Percentiles rank a stretch among this genome's conserved stretches.
phyloP scores from a whole-genome alignment of 352 stramenopile species.

The Phytophthora idaei region DNA sequence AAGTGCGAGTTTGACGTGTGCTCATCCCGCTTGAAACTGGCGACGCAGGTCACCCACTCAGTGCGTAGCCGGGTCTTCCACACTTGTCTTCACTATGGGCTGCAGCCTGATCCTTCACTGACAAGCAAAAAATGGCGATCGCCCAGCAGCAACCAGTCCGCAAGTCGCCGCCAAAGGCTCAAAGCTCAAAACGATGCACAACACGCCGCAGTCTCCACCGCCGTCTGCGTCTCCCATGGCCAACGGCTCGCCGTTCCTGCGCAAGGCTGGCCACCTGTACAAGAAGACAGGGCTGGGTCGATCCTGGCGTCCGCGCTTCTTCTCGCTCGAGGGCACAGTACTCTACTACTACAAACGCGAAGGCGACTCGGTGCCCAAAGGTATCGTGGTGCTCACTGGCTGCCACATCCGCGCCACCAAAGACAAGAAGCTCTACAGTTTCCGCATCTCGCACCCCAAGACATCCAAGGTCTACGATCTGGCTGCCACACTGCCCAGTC shows the following conservation, averaged over 20 bases:
- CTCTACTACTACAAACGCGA: slow-evolving; percentile 82
- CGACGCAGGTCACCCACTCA: slow-evolving; percentile 11
- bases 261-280: slow-evolving; percentile 70
- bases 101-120: slow-evolving; percentile 12
- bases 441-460: slow-evolving; percentile 74
- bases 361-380: slow-evolving; percentile 59
- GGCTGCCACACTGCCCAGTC: slow-evolving; percentile 56
- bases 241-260: slow-evolving; percentile 30
- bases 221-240: slow-evolving; percentile 1
- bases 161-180: slow-evolving; percentile 16
- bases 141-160: slow-evolving; percentile 14
- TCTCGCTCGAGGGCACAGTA: slow-evolving; percentile 66
- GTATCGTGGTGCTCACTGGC: slow-evolving; percentile 72
- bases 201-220: slow-evolving; percentile 16
- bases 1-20: slow-evolving; percentile 13
- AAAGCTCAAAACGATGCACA: slow-evolving; percentile 2
- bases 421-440: slow-evolving; percentile 78
- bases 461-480: slow-evolving; percentile 75
- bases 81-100: slow-evolving; percentile 14
- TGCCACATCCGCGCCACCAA: slow-evolving; percentile 54
- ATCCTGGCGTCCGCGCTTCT: slow-evolving; percentile 70
- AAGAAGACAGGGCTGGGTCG: slow-evolving; percentile 63
- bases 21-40: slow-evolving; percentile 24
- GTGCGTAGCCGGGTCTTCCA: slow-evolving; percentile 4
- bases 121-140: slow-evolving; percentile 13